Base-by-base conservation (phyloP, 495 filamentous ascomycete species). In the Penicillium coffeae region DNA sequence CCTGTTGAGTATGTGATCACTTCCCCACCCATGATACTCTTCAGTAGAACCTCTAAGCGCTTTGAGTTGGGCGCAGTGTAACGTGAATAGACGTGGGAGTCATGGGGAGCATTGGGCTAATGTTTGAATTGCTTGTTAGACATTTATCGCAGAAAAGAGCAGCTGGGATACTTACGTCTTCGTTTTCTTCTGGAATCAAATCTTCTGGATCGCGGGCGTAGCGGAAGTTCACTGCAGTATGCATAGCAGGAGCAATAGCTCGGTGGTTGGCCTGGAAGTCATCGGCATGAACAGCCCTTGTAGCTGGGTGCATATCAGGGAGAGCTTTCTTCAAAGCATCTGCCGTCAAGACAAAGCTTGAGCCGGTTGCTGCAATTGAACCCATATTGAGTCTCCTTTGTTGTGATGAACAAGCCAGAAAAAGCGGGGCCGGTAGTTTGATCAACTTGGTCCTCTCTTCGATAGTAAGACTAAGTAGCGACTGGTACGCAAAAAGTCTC, bases 1-100 rank as follows among this genome's bases (percentile, higher is more conserved):
- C 92, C 92, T 4, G 88, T 91, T 21, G 81, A 72, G 70, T 95
- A 97, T 46, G 82, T 87, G 10, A 93, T 63, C 3, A 77, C 69
- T 3, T 83, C 80, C 2, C 80, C 88, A 51, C 77, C 75, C 21
- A 95, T 73, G 42, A 96, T 68, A 18, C 78, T 76, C 10, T 81
- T 75, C 3, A 96, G 82, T 43, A 94, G 73, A 3, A 83, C 68
- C 66, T 96, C 92, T 51, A 95, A 77, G 3, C 91, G 86, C 0
- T 81, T 86, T 21, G 79, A 80, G 59, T 86, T 93, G 5, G 91
- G 88, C 2, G 83, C 76, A 0, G 78, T 75, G 43, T 85, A 62
- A 32, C 91, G 85, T n/a, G 89, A 91, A 74, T 96, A 96, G 54
- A 95, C 66, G 37, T 68, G 61, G 3, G 51, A 60, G 1, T 63